Evolutionary conservation across 225 moss, liverwort and hornwort genomes (phyloP), one percentile per base, ranked within the genome.

Genomic region (Climacium dendroides): DNA sequence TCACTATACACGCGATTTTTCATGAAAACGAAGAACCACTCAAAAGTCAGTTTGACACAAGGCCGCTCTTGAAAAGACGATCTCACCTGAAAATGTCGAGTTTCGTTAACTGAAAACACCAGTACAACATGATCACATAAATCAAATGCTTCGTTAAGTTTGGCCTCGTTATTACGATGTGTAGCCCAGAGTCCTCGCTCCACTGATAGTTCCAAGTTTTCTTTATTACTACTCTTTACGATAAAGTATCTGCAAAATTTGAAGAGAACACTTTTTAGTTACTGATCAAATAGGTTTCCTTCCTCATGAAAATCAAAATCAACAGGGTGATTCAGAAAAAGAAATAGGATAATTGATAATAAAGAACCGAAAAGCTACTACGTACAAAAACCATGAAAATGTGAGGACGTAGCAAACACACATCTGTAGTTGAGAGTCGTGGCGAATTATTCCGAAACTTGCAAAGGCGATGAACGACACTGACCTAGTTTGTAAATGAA

Each of bases 181-280:
- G 99, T 99, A 66, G 99, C 99, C 99, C 99, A 99, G 50, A 99
- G 91, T 84, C 97, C 97, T 85, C 99, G 95, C 89, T 99, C 96
- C 65, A 99, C 96, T 78, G 99, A 99, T 71, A 97, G 82, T 85
- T 97, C 96, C 81, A 99, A 88, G 81, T 99, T 99, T 87, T 99
- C 99, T 85, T 95, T 94, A 90, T 99, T 99, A 87, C 97, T 99
- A 89, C 99, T 99, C 93, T 99, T 99, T 80, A 99, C 99, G 76
- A 99, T 97, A 60, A 99, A 99, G 84, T 95, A 99, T 91, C 99
- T 99, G 95, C 95, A 88, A 84, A 69, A 55, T 58, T 87, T 43
- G 41, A 88, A 78, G 53, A 43, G 32, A 15, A 72, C 41, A 81
- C 20, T 59, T 55, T 32, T 90, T 74, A 92, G 86, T 53, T 41